Conservation (phyloP, 257 asterid species). For the Coffea canephora region DNA sequence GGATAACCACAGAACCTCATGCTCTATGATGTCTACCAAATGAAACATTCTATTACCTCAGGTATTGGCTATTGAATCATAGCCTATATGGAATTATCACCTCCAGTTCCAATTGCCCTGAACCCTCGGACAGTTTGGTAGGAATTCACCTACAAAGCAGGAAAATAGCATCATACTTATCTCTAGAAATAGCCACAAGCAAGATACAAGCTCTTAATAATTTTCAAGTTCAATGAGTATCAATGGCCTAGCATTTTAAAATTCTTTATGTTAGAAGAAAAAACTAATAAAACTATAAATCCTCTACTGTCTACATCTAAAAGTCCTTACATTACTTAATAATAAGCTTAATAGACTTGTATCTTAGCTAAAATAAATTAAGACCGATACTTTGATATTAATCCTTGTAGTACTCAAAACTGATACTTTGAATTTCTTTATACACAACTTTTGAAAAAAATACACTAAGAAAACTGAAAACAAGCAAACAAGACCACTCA, state of each 20-base stretch:
- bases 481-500: no score
- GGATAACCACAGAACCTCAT: background rate
- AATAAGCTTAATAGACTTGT: background rate
- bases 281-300: background rate
- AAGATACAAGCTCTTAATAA: background rate
- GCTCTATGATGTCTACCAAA: background rate
- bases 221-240: background rate
- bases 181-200: background rate
- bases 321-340: background rate
- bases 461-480: no score
- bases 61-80: slow-evolving; percentile 83
- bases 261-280: background rate
- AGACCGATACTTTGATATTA: no score
- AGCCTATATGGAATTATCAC: slow-evolving; percentile 88
- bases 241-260: background rate
- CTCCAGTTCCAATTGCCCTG: slow-evolving; percentile 95
- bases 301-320: background rate
- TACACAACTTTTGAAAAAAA: no score
- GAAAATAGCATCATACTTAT: slow-evolving; percentile 2
- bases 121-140: slow-evolving; percentile 90
- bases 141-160: slow-evolving; percentile 62
- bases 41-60: slow-evolving; percentile 39
- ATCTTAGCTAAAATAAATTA: background rate
- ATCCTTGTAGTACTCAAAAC: no score
- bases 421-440: no score